These are phyloP conservation scores for Aristolochia contorta DNA, from an alignment of 164 flowering plant genomes.

Conservation along the genomic window DNA sequence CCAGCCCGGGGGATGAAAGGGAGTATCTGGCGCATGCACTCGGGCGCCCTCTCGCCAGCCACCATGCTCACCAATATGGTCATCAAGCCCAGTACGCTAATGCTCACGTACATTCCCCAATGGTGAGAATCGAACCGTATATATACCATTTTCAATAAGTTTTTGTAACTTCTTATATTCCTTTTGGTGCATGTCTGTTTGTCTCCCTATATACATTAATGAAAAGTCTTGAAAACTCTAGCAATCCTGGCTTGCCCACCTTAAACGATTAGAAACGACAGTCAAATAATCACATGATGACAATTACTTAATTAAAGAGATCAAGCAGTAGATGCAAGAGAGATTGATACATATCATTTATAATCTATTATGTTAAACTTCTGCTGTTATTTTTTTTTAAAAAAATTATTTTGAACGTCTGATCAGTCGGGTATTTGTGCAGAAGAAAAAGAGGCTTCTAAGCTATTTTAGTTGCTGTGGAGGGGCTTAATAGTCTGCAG, in stretches of 20 bases:
- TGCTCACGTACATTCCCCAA: not conserved
- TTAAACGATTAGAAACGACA: not conserved
- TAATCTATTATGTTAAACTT: not conserved
- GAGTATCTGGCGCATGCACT: slow-evolving; percentile 20
- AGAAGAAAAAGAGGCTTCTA: slow-evolving; percentile 4
- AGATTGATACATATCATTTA: not conserved
- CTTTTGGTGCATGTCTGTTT: not conserved
- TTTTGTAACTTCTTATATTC: not conserved
- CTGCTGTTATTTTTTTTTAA: not conserved
- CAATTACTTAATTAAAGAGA: not conserved
- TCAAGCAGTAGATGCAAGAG: not conserved
- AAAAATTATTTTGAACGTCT: not conserved
- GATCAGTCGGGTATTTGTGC: not conserved
- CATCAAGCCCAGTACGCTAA: not conserved
- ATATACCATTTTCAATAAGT: too few species aligned
- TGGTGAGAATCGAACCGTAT: not conserved
- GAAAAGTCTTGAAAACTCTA: not conserved
- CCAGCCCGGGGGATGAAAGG: slow-evolving; percentile 25
- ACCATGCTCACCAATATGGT: too few species aligned
- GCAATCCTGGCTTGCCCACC: slow-evolving; percentile 2
- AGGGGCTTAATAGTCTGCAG: not conserved
- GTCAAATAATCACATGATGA: not conserved
- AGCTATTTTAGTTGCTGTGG: slow-evolving; percentile 7
- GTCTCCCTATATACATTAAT: not conserved
- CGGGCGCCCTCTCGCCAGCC: slow-evolving; percentile 1